Evolutionary conservation across 805 yeast species (phyloP), one percentile per base, ranked within the genome.

Genomic region (Ogataea pini): DNA sequence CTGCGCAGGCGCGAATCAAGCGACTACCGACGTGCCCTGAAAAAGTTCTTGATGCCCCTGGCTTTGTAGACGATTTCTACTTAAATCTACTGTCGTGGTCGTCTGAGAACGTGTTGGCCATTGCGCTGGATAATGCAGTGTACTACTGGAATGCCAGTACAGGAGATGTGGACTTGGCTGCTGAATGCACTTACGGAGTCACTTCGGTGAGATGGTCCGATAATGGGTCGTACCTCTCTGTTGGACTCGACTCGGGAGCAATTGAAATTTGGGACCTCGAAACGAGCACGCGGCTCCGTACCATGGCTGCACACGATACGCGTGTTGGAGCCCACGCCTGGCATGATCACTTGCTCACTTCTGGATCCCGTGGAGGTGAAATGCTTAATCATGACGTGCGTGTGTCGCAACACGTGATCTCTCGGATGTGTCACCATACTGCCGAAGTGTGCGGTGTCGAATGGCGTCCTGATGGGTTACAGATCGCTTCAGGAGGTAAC

Each of bases 241-340:
- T 94, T 14, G 97, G 97, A 7, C 78, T 80, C 55, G 85, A 83
- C 42, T 87, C 88, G 58, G 98, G 99, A 1, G 72, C 80, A 12
- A 74, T 90, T 17, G 97, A 92, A 68, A 85, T 94, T 48, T 94
- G 97, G 97, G 98, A 94, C 67, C 83, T 87, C 22, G 96, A 86
- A 57, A 78, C 86, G 6, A 78, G 76, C 56, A 67, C 84, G n/a
- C 82, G 82, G 55, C 72, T 89, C 42, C 78, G 99, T 59, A 82
- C 96, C 1, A 83, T 94, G 85, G 72, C 77, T 48, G 83, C 87
- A 17, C 79, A 83, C 43, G 80, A 83, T 36, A 82, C 91, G 3
- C 77, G 98, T 46, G 82, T 92, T 14, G 94, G 92, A 1, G 75
- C 91, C 1, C 87, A 89, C 67, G 73, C 86, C 22, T 94, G 99